Evolutionary conservation across 2,329 filamentous ascomycete species (phyloP), one percentile per base, ranked within the genome.

Genomic region (Furcasterigmium furcatum): DNA sequence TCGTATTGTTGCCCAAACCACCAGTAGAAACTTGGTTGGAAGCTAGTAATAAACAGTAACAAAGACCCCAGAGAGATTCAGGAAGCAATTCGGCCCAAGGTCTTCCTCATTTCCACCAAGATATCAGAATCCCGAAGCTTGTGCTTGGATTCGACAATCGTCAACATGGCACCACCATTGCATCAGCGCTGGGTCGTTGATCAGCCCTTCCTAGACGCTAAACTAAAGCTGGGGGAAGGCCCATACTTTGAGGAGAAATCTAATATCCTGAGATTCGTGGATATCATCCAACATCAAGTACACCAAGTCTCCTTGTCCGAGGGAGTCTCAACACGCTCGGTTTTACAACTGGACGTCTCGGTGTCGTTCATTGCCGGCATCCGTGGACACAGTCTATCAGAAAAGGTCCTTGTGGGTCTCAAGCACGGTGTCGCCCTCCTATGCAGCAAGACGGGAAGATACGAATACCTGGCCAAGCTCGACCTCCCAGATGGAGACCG

Each of bases 361-460:
- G 67, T 77, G 46, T 80, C 78, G 20, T 84, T 89, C 38, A 96
- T 91, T 34, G 86, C 86, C 45, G 86, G 96, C 64, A 88, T 96
- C 53, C 77, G 82, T 52, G 81, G 85, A 49, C 70, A 73, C 41
- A 76, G 84, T 58, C 72, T 79, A 4, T 63, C 60, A 41, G 72
- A 87, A 41, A 80, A 84, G 59, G 85, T 96, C 62, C 71, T 89
- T 46, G 79, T 92, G 55, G 91, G 84, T 38, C 82, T 87, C 61
- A 95, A 96, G 71, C 78, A 85, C 62, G 91, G 91, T 48, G 80
- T 88, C 56, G 91, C 88, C n/a, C 73, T 88, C 43, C 76, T 92
- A 55, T 81, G 95, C 61, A 80, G 85, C 50, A 66, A 67, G 56
- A 71, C 74, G 19, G 80, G 74, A 41, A 54, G 61, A 41, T 79